Evolutionary conservation across 345 rosid species (phyloP), one percentile per base, ranked within the genome.

Genomic region (Mallotus nudiflorus): DNA sequence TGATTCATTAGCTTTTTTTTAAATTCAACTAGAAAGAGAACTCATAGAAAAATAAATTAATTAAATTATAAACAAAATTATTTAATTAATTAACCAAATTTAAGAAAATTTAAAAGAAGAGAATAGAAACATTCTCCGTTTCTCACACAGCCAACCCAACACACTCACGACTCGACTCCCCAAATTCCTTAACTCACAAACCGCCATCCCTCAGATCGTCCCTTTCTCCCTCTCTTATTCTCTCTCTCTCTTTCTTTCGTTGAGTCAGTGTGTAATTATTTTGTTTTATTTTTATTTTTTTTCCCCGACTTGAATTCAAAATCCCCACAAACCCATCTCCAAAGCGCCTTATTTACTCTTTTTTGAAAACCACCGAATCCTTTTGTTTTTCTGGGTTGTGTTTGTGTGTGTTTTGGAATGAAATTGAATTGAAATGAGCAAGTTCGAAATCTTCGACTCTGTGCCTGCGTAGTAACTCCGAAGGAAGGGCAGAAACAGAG

Each of bases 381-480:
- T 42, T 4, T 42, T 12, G 14, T 42, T 42, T 42, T 42, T 12
- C 9, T 19, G n/a, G 19, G 4, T 28, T 20, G 24, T n/a, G 4
- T 50, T 15, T 3, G 2, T 42, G 9, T 42, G 11, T 8, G 4
- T 42, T 40, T 63, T 33, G 29, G 39, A 44, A 65, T 55, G 65
- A 10, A 37, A 49, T 70, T 65, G 55, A 54, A 63, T 14, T 69
- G 59, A 44, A 40, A 67, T 73, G 73, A 61, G 52, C 68, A 65
- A 72, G 84, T 74, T 80, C 59, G 68, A 73, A 80, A 80, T 58
- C 59, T 58, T 80, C 53, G 44, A 80, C 78, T 79, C 82, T 55
- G 31, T 76, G 70, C 78, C 82, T 65, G 81, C 77, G 68, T 81
- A 84, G 83, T 64, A 18, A 27, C 7, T 13, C n/a, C n/a, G n/a